Base-by-base conservation (phyloP, 1,139 yeast species). In the Zhuliangozyma parablackwelliae region DNA sequence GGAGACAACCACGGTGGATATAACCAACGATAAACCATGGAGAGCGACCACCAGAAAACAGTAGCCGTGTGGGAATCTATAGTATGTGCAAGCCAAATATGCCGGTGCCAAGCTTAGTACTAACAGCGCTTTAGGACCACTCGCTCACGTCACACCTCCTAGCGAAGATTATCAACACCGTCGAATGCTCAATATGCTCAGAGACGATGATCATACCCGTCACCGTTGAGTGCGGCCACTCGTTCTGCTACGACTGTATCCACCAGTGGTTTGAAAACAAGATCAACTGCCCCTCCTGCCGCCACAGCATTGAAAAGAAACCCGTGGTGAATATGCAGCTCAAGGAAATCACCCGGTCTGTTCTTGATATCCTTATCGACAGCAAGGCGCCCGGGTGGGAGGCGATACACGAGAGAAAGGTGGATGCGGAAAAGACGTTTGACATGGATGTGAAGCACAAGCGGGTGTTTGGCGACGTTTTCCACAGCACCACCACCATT, bases 281-380 rank as follows among this genome's bases (percentile, higher is more conserved):
- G 39, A 56, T 61, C 38, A 65, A 75, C 32, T 79, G 85, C 49
- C 85, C 85, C 7, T 59, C 73, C 1, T 79, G 85, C 50, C 63
- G 84, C 7, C 61, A 61, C 25, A 63, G 57, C 5, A 54, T 78
- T 28, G 60, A 50, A 13, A 53, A 57, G 7, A 59, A 63, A 13
- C 85, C 85, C 1, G 59, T 61, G 12, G 49, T 72, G 30, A 75
- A 76, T 43, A 56, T 72, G 9, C 69, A 61, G 26, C 53, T 78
- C 31, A 60, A 70, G 37, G 69, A 64, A 16, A 55, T 69, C 21
- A 57, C 65, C 44, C 46, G 50, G 35, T 42, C 43, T 29, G 41
- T 70, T 10, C 53, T 64, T 6, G 70, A 67, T 16, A 26, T 57
- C 32, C 41, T 59, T 21, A 49, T 68, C 7, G 68, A 60, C 10